These are phyloP conservation scores for Exophiala calicioides DNA, from an alignment of 2,329 filamentous ascomycete species.

Conservation along the genomic window DNA sequence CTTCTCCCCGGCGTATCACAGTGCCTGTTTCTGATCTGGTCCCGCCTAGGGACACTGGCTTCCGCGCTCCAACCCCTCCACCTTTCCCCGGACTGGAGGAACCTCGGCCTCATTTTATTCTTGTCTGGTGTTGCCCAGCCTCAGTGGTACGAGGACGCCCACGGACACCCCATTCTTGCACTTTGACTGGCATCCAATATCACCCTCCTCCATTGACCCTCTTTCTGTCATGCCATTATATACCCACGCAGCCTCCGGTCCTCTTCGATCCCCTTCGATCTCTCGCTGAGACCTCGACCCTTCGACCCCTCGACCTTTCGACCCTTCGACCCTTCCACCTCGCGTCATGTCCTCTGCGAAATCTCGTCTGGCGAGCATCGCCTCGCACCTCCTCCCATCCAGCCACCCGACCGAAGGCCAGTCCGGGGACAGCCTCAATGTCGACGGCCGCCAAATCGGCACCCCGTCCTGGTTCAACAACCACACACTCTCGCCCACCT, in stretches of 20 bases:
- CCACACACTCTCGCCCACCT: constrained; percentile 81
- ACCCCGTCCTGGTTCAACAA: constrained; percentile 56
- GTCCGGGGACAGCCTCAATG: constrained; percentile 37
- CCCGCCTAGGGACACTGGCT: too few species aligned
- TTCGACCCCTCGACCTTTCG: neutral
- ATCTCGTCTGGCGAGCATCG: constrained; percentile 61
- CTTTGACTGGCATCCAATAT: too few species aligned
- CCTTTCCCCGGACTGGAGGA: neutral
- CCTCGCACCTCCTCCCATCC: constrained; percentile 42
- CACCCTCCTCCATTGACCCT: neutral
- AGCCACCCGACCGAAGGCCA: constrained; percentile 30
- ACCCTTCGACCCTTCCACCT: neutral
- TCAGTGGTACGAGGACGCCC: too few species aligned
- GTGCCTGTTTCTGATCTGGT: too few species aligned
- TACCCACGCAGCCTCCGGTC: neutral
- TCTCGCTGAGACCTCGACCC: neutral
- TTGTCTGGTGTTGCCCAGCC: too few species aligned
- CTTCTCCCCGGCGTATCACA: too few species aligned
- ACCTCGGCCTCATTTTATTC: neutral
- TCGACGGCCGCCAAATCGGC: constrained; percentile 47
- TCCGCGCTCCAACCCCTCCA: too few species aligned
- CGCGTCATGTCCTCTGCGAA: constrained; percentile 63
- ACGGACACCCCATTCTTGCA: too few species aligned
- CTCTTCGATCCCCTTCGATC: neutral
- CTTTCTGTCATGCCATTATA: neutral